phyloP scores from a whole-genome alignment of 192 early-diverging fungal genomes.

The Piromyces finnis region DNA sequence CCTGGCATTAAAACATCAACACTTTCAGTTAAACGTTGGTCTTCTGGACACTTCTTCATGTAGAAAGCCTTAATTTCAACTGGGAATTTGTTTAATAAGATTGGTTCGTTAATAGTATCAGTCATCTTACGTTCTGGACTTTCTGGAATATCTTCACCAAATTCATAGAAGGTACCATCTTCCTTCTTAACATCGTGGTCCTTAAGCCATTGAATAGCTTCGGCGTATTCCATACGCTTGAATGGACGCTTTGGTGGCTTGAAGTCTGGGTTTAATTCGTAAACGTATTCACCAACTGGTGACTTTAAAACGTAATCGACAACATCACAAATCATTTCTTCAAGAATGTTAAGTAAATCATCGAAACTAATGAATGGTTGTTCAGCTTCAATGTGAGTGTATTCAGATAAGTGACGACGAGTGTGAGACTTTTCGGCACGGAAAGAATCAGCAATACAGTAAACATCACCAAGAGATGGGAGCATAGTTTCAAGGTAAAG shows the following conservation, averaged over 20 bases:
- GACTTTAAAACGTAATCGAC: slow-evolving; percentile 63
- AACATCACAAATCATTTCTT: slow-evolving; percentile 61
- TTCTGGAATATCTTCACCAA: slow-evolving; percentile 99
- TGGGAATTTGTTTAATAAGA: slow-evolving; percentile 92
- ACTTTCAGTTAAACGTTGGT: slow-evolving; percentile 75
- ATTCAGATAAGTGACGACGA: slow-evolving; percentile 86
- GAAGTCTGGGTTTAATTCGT: slow-evolving; percentile 86
- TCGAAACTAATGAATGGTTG: slow-evolving; percentile 86
- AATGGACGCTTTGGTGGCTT: slow-evolving; percentile 70
- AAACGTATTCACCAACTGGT: slow-evolving; percentile 54
- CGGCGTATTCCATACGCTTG: slow-evolving; percentile 85
- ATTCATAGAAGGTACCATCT: slow-evolving; percentile 75
- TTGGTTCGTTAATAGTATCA: slow-evolving; percentile 88
- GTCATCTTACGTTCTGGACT: slow-evolving; percentile 96
- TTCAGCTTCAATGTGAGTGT: slow-evolving; percentile 94
- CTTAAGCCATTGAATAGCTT: slow-evolving; percentile 90
- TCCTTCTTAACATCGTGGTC: slow-evolving; percentile 72
- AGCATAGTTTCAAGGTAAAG: slow-evolving; percentile 94
- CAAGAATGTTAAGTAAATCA: slow-evolving; percentile 67
- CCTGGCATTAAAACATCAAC: slow-evolving; percentile 96
- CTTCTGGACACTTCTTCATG: slow-evolving; percentile 82
- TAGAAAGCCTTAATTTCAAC: slow-evolving; percentile 97
- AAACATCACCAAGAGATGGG: slow-evolving; percentile 88
- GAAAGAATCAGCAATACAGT: slow-evolving; percentile 89
- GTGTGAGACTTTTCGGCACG: slow-evolving; percentile 96